Percentiles rank a stretch among this genome's conserved stretches.
Conservation (phyloP, 768 basidiomycete genomes). For the Suillus fuscotomentosus region DNA sequence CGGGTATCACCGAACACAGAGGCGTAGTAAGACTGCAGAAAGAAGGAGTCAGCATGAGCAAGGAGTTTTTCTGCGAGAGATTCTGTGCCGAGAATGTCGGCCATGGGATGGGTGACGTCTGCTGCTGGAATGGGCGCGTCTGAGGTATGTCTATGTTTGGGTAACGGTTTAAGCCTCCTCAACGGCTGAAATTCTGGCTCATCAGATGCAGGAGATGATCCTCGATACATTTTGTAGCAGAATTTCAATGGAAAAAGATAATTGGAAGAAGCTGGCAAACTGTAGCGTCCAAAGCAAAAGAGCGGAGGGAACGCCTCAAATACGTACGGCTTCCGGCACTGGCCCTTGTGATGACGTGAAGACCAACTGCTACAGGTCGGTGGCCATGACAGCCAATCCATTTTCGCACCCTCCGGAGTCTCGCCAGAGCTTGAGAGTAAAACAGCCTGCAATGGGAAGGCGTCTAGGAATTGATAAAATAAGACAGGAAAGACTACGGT, state of each 20-base stretch:
- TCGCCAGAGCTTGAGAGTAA: background rate
- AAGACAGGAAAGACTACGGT: constrained; percentile 34
- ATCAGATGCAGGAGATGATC: constrained; percentile 62
- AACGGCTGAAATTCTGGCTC: constrained; percentile 59
- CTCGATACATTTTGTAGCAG: constrained; percentile 46
- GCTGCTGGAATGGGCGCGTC: constrained; percentile 25
- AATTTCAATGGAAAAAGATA: constrained; percentile 10
- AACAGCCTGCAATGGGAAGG: constrained; percentile 10
- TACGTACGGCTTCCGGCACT: constrained; percentile 4
- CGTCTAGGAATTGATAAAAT: constrained; percentile 20
- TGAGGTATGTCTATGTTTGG: constrained; percentile 68
- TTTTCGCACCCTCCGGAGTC: constrained; percentile 9
- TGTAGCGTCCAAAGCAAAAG: constrained; percentile 17
- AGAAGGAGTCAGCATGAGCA: constrained; percentile 54
- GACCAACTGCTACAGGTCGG: background rate
- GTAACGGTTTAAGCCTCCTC: constrained; percentile 73
- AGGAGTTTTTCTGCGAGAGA: constrained; percentile 57
- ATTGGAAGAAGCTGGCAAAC: constrained; percentile 11
- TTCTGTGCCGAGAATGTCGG: constrained; percentile 39
- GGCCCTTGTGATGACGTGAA: constrained; percentile 29
- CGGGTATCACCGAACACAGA: constrained; percentile 45
- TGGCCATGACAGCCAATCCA: constrained; percentile 7
- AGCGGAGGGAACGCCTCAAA: constrained; percentile 17
- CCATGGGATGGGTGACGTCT: constrained; percentile 29
- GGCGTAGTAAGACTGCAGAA: constrained; percentile 63